Conservation (phyloP, 148 eudicot species). For the Fagopyrum homotropicum region DNA sequence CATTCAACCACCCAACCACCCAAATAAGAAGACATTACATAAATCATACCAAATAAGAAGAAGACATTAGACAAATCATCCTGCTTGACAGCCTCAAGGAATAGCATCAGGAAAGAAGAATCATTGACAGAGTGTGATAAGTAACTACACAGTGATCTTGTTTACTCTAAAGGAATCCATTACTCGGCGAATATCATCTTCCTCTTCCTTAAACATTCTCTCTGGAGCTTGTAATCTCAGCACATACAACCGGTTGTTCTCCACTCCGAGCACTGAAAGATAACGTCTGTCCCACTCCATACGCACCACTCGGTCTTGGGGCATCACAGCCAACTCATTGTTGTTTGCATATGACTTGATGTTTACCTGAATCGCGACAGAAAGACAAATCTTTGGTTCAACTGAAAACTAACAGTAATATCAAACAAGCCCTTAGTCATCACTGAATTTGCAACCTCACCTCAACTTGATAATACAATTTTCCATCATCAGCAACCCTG, state of each 20-base stretch:
- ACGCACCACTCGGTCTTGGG: slow-evolving; percentile 70
- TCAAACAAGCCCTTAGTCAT: no score
- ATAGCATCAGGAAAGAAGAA: neutral
- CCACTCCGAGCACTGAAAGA: slow-evolving; percentile 92
- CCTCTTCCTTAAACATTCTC: slow-evolving; percentile 67
- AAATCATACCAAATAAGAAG: no score
- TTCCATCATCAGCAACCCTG: slow-evolving; percentile 92
- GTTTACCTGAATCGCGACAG: slow-evolving; percentile 46
- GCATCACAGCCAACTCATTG: slow-evolving; percentile 96
- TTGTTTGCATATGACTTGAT: slow-evolving; percentile 94
- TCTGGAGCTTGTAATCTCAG: slow-evolving; percentile 85
- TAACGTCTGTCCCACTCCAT: slow-evolving; percentile 90
- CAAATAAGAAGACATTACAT: no score
- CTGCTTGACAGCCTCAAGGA: neutral
- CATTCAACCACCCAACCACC: no score
- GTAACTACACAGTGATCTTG: slow-evolving; percentile 47
- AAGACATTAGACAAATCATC: neutral
- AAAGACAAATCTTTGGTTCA: neutral
- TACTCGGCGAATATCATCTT: slow-evolving; percentile 65
- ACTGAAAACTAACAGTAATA: neutral
- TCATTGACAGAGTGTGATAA: neutral
- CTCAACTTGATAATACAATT: slow-evolving; percentile 76
- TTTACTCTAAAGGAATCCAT: slow-evolving; percentile 88
- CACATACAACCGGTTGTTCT: slow-evolving; percentile 76
- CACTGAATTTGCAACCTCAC: slow-evolving; percentile 28